A percentile compares a stretch with the other conserved stretches of the same genome.
Evolutionary conservation across 2,329 filamentous ascomycete genomes (phyloP).

Genomic region (Colletotrichum caudatum): DNA sequence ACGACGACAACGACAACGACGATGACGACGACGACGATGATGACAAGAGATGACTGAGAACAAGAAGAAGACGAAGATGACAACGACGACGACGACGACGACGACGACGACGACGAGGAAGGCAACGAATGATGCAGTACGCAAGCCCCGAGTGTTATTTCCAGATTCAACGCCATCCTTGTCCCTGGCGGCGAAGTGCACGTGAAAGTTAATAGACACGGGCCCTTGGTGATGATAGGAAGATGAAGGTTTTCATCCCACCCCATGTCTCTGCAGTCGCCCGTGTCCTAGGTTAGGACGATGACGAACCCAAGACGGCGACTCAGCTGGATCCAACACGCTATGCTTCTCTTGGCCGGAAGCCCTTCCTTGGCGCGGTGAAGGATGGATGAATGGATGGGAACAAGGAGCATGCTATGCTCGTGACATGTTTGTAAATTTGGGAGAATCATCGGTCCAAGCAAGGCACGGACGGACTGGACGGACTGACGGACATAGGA

Average conservation of each 20-base stretch:
- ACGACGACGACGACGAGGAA: not conserved
- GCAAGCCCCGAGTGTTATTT: not conserved
- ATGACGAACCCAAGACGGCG: constrained; percentile 1
- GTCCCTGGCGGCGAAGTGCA: not conserved
- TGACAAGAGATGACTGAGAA: no score
- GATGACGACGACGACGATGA: not conserved
- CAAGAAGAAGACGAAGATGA: not conserved
- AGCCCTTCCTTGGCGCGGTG: constrained; percentile 15
- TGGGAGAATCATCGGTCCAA: not conserved
- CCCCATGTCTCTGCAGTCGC: constrained; percentile 8
- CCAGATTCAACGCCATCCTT: not conserved
- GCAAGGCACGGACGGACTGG: not conserved
- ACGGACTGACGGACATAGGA: not conserved
- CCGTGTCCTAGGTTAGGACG: constrained; percentile 3
- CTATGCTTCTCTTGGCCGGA: constrained; percentile 18
- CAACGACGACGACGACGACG: not conserved
- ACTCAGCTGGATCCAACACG: constrained; percentile 4
- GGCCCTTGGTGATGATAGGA: not conserved
- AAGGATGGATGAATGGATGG: constrained; percentile 21
- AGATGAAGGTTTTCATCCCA: constrained; percentile 28
- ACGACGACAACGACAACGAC: not conserved
- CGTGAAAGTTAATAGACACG: not conserved
- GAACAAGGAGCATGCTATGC: not conserved
- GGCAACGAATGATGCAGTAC: not conserved
- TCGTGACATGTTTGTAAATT: not conserved